These are phyloP conservation scores for Lactifluus hygrophoroides DNA, from an alignment of 768 basidiomycete genomes.

Conservation along the genomic window DNA sequence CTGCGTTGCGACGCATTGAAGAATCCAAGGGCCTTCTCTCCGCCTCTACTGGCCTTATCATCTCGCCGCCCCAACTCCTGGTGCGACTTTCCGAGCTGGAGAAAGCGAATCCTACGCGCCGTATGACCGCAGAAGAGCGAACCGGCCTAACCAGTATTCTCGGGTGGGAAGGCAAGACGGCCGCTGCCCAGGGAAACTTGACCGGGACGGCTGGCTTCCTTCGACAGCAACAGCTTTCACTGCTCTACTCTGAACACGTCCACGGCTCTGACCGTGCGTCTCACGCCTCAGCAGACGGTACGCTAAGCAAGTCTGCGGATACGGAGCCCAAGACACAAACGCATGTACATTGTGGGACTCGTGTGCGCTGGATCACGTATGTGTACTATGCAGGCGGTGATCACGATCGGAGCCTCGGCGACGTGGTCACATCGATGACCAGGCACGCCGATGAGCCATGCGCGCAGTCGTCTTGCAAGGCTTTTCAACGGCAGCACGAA, in stretches of 20 bases:
- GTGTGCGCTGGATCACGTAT: constrained; percentile 41
- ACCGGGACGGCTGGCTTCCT: constrained; percentile 44
- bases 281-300: not conserved
- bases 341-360: constrained; percentile 34
- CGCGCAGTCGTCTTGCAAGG: constrained; percentile 27
- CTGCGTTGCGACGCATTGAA: constrained; percentile 36
- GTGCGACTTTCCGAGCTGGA: constrained; percentile 45
- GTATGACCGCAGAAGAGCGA: constrained; percentile 49
- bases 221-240: constrained; percentile 47
- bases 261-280: constrained; percentile 9
- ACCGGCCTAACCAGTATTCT: constrained; percentile 43
- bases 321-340: constrained; percentile 12
- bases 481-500: constrained; percentile 11
- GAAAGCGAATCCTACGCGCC: constrained; percentile 29
- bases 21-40: constrained; percentile 36
- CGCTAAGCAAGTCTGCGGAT: constrained; percentile 5
- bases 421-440: constrained; percentile 31
- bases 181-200: constrained; percentile 34
- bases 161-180: constrained; percentile 49
- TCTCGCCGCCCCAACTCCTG: constrained; percentile 42
- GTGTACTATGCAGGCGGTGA: constrained; percentile 24
- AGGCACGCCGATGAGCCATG: constrained; percentile 31
- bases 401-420: constrained; percentile 35
- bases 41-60: constrained; percentile 42
- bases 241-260: constrained; percentile 40